phyloP scores from a whole-genome alignment of 257 asterid species.

The Euphrasia confusa region DNA sequence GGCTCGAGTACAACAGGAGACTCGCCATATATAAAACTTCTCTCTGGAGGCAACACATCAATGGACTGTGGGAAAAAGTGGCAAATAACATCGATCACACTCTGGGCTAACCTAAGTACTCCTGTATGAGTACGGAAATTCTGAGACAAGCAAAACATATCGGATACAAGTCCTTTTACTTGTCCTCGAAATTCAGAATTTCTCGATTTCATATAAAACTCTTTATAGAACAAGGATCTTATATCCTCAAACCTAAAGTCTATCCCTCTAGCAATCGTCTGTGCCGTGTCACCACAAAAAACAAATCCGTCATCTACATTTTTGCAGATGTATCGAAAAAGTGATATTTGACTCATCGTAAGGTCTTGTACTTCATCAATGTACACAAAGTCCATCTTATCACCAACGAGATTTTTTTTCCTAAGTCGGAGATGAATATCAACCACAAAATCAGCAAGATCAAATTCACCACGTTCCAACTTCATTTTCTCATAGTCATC shows the following conservation, averaged over 20 bases:
- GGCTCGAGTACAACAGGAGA: slow-evolving; percentile 55
- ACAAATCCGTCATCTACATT: slow-evolving; percentile 61
- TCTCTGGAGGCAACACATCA: slow-evolving; percentile 52
- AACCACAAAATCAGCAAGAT: slow-evolving; percentile 58
- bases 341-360: slow-evolving; percentile 52
- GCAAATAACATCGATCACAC: slow-evolving; percentile 48
- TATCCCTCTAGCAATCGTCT: slow-evolving; percentile 59
- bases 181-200: slow-evolving; percentile 20
- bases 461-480: slow-evolving; percentile 47
- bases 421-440: slow-evolving; percentile 50
- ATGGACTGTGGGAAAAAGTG: slow-evolving; percentile 53
- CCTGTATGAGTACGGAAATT: slow-evolving; percentile 71
- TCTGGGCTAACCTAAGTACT: slow-evolving; percentile 59
- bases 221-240: slow-evolving; percentile 49
- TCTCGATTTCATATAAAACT: slow-evolving; percentile 36
- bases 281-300: slow-evolving; percentile 70
- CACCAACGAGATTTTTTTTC: slow-evolving; percentile 33
- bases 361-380: slow-evolving; percentile 77
- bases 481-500: slow-evolving; percentile 60
- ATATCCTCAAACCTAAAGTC: slow-evolving; percentile 70
- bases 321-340: slow-evolving; percentile 48
- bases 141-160: slow-evolving; percentile 40
- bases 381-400: slow-evolving; percentile 67
- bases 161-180: slow-evolving; percentile 46
- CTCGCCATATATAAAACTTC: slow-evolving; percentile 57